Base-by-base conservation (phyloP, 2,329 filamentous ascomycete species). In the Cordyceps cateniannulata region DNA sequence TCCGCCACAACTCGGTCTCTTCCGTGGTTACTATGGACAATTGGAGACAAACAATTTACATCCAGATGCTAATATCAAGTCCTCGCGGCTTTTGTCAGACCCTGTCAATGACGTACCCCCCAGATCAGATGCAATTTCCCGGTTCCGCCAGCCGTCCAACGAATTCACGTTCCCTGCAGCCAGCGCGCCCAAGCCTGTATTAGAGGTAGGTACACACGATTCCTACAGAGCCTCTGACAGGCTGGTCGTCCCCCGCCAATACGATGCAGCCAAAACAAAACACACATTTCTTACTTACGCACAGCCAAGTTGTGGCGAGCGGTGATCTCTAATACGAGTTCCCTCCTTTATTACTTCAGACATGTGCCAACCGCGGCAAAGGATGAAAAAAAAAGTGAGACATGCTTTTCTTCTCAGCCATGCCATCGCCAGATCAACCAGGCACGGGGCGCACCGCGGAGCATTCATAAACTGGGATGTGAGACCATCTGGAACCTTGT, bases 401-500 rank as follows among this genome's bases (percentile, higher is more conserved):
- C 54, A 57, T 29, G 8, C 48, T 20, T 27, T 9, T 16, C 12
- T 47, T n/a, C n/a, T n/a, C n/a, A n/a, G n/a, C n/a, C n/a, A n/a
- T n/a, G n/a, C n/a, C 25, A 44, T 59, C 48, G 38, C 56, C 48
- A 59, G 56, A 59, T 59, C 56, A 59, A 59, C 38, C 48, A 52
- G 35, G n/a, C 16, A 38, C 42, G n/a, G n/a, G n/a, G n/a, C 48
- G 32, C 12, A 29, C 38, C 44, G 44, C 44, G 54, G 44, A 57
- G 20, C 29, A 32, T 50, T 27, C 9, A 57, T 27, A n/a, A 55
- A 22, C 24, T 38, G 42, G 20, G 29, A 29, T 25, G 22, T 32
- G 51, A 54, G 35, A 47, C 55, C 45, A 58, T 58, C 55, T 49
- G 45, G 45, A 58, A 27, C 55, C 25, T 29, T 18, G n/a, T 8